Evolutionary conservation across 768 basidiomycete genomes (phyloP).

Genomic region (Hemileccinum rubropunctum): DNA sequence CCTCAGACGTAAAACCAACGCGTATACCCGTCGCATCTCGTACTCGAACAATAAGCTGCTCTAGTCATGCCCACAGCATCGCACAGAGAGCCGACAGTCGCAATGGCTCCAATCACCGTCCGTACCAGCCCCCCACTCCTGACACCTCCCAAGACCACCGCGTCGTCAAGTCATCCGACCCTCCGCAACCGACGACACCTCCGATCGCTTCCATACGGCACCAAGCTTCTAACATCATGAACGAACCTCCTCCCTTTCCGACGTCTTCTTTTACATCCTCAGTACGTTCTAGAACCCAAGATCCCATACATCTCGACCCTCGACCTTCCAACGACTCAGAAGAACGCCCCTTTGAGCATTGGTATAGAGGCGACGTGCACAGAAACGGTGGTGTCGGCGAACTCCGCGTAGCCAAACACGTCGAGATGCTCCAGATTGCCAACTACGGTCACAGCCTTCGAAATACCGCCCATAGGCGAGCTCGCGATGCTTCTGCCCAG

Average conservation of each 20-base stretch:
- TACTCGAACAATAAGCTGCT: conserved; percentile 39
- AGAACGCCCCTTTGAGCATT: conserved; percentile 83
- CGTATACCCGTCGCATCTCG: conserved; percentile 49
- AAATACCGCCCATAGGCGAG: conserved; percentile 25
- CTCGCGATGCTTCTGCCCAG: conserved; percentile 22
- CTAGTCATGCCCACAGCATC: conserved; percentile 37
- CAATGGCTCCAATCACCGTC: conserved; percentile 27
- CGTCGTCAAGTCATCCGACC: conserved; percentile 28
- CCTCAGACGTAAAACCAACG: conserved; percentile 39
- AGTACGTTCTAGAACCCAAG: conserved; percentile 34
- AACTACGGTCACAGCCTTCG: conserved; percentile 71
- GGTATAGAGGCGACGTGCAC: conserved; percentile 86
- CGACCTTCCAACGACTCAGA: conserved; percentile 73
- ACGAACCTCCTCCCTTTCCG: conserved; percentile 64
- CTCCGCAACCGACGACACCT: conserved; percentile 31
- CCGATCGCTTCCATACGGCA: conserved; percentile 36
- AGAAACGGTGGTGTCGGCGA: conserved; percentile 90
- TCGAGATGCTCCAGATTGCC: conserved; percentile 87
- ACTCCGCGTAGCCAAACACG: conserved; percentile 64
- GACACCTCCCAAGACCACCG: conserved; percentile 31
- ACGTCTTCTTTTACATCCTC: conserved; percentile 45
- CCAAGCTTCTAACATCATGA: conserved; percentile 48
- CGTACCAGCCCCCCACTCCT: conserved; percentile 26
- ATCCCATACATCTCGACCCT: conserved; percentile 31
- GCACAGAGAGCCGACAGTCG: conserved; percentile 37